Conservation (phyloP, 805 yeast species). For the Ogataea nakhonphanomensis region DNA sequence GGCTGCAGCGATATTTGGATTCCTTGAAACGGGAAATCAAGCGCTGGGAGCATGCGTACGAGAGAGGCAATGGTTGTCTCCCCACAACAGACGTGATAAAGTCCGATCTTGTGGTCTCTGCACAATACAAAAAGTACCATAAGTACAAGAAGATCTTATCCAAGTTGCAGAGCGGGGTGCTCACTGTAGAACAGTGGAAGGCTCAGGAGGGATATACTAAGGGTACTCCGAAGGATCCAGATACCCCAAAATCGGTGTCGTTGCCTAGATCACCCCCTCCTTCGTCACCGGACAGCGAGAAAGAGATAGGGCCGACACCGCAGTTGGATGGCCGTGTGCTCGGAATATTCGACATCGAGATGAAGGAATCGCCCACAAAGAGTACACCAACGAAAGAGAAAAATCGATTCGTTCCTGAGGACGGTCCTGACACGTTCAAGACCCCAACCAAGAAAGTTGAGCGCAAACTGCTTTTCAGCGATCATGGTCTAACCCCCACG, state of each 20-base stretch:
- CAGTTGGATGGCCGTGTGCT: constrained; percentile 75
- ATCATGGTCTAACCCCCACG: constrained; percentile 7
- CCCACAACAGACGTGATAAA: constrained; percentile 50
- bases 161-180: constrained; percentile 16
- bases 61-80: constrained; percentile 20
- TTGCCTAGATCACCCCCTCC: constrained; percentile 5
- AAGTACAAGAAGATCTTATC: constrained; percentile 19
- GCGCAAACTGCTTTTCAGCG: constrained; percentile 19
- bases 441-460: constrained; percentile 30
- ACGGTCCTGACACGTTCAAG: constrained; percentile 22
- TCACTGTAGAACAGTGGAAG: constrained; percentile 13
- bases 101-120: constrained; percentile 33
- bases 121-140: constrained; percentile 35
- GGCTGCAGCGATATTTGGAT: constrained; percentile 15
- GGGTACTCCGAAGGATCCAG: too few species aligned
- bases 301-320: constrained; percentile 81
- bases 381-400: constrained; percentile 9
- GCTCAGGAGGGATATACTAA: not conserved
- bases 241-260: not conserved
- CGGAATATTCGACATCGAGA: constrained; percentile 61
- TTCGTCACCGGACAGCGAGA: constrained; percentile 14
- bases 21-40: constrained; percentile 44
- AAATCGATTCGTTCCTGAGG: not conserved
- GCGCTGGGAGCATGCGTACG: constrained; percentile 52
- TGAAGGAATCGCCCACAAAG: constrained; percentile 20